These are phyloP conservation scores for Trichoderma virens DNA, from an alignment of 495 filamentous ascomycete species.

Conservation along the genomic window DNA sequence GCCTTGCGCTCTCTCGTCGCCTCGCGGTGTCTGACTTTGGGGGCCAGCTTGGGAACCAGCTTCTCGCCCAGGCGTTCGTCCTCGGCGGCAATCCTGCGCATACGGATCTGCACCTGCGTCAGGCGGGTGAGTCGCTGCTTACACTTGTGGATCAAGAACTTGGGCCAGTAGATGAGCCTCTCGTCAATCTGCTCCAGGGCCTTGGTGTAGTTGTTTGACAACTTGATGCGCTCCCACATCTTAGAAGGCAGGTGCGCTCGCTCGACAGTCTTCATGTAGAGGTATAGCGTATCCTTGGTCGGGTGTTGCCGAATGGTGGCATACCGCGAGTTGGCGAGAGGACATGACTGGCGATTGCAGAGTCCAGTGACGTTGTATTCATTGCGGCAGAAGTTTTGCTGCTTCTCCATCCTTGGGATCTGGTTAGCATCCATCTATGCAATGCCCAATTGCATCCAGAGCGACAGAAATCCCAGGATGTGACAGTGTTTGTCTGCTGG, in stretches of 20 bases:
- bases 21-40: slow-evolving; percentile 84
- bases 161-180: slow-evolving; percentile 89
- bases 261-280: slow-evolving; percentile 96
- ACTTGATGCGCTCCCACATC: slow-evolving; percentile 88
- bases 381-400: slow-evolving; percentile 90
- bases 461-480: slow-evolving; percentile 3
- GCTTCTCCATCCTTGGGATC: slow-evolving; percentile 66
- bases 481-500: neutral
- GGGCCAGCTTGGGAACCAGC: slow-evolving; percentile 81
- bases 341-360: slow-evolving; percentile 91
- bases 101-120: slow-evolving; percentile 86
- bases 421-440: slow-evolving; percentile 17
- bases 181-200: slow-evolving; percentile 85
- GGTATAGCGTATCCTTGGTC: slow-evolving; percentile 75
- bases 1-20: slow-evolving; percentile 91
- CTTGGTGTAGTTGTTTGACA: slow-evolving; percentile 82
- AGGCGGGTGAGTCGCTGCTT: slow-evolving; percentile 93
- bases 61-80: slow-evolving; percentile 86
- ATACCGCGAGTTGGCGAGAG: slow-evolving; percentile 91
- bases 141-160: slow-evolving; percentile 92
- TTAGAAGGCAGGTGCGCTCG: slow-evolving; percentile 85
- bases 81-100: slow-evolving; percentile 74
- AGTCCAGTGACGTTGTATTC: slow-evolving; percentile 93
- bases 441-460: neutral
- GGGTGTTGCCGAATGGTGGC: slow-evolving; percentile 83